Evolutionary conservation across 192 early-diverging fungal species (phyloP), one percentile per base, ranked within the genome.

Genomic region (Powellomyces hirtus): DNA sequence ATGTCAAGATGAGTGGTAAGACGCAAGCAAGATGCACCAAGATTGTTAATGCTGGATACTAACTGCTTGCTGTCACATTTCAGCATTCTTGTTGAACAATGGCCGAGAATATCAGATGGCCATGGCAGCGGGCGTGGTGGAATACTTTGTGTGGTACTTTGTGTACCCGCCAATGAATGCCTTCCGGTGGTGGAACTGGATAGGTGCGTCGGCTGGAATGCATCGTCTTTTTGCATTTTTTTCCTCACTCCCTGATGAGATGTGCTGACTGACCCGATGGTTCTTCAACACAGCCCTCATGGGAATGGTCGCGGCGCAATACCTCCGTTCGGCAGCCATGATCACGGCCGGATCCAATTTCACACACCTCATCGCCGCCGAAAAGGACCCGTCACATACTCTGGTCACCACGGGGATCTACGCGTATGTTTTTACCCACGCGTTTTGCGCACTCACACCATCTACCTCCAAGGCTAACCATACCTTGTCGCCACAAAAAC

Each of bases 331-430:
- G 8, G 66, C 88, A 37, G 95, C 94, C 14, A 96, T 96, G 94
- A 76, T 93, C 37, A 92, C 89, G n/a, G 94, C 95, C 14, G 91
- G 89, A 56, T 78, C 83, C 14, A 98, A 95, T 76, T 84, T 84
- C 46, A 72, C 74, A 4, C 96, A 98, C 71, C 76, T 86, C 33
- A 88, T 98, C 24, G 86, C 86, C 31, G 83, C 86, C 50, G 73
- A 82, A 20, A 92, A 91, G 67, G 81, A 81, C 37, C 62, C 65
- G 2, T 80, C 87, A 49, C 96, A 98, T 75, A 76, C 73, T 40
- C 82, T 98, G 16, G 90, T 98, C 13, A 92, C 88, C 1, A 86
- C 85, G 35, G 95, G 96, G 13, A 86, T 98, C 38, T 98, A 98
- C 81, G 77, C 75, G 80, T 94, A 85, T 34, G 52, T 70, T 5